Evolutionary conservation across 192 early-diverging fungal genomes (phyloP), one percentile per base, ranked within the genome.

Genomic region (Entomortierella beljakovae): DNA sequence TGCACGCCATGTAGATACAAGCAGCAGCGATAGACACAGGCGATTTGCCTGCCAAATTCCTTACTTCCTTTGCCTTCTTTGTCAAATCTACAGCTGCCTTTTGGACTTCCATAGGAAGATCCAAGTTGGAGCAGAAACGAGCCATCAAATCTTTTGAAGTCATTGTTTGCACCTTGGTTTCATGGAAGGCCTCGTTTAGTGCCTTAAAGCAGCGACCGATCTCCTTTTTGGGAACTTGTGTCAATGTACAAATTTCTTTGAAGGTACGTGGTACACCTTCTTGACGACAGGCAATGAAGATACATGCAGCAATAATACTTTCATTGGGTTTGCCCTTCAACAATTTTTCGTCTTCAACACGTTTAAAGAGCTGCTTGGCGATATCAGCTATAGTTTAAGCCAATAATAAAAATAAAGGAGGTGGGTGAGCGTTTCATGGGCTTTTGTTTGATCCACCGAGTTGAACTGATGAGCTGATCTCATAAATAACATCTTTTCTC

Each of bases 11-110:
- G 58, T 94, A 99, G 31, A 99, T 92, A 46, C 94, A 93, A 2
- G 94, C 95, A 1, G 95, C 95, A 2, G 97, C 96, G 26, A 98
- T 89, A 4, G 97, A 94, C 37, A 97, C 95, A 7, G 95, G 96
- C 8, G 90, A 92, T 59, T 95, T 96, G 28, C 97, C 97, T 0
- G 93, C 95, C 38, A 99, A 82, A 15, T 90, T 92, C 29, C 94
- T 93, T n/a, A 88, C 58, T n/a, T 94, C 90, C 60, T 91, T 91
- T 7, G 92, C 94, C 29, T 83, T 85, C 42, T 89, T 83, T 16
- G 89, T 89, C 46, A 96, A 82, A 70, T 92, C 86, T 5, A 94
- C 70, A 13, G 92, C 93, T 18, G 90, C 85, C 64, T 90, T 88
- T 65, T 90, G 90, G 0, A 94, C 92, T 34, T 89, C 83, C 35